Base-by-base conservation (phyloP, 768 basidiomycete genomes). In the Russula ochroleuca region DNA sequence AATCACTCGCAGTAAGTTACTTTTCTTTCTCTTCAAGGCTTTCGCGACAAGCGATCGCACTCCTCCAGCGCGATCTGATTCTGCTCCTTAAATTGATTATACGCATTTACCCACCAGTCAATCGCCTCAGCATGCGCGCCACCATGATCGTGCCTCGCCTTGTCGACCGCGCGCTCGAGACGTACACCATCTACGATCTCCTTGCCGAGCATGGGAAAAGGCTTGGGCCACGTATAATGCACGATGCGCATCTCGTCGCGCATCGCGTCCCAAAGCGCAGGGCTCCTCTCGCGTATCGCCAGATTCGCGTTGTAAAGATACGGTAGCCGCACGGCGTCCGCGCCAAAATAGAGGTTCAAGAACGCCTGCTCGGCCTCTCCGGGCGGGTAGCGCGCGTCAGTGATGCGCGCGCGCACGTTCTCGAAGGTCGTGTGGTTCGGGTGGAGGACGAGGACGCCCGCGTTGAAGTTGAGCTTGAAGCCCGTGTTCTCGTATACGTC, bases 281-380 rank as follows among this genome's bases (percentile, higher is more conserved):
- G 71, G 49, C 70, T 72, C 52, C 72, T 68, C 54, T 66, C 63
- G 68, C 72, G 75, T 66, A 76, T 74, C 3, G 70, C 75, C n/a
- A 77, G 69, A 67, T 76, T 76, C 15, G 69, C 76, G 58, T 76
- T 76, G 68, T 76, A 77, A 38, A 68, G 51, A 61, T 74, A 75
- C 23, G 76, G 76, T 21, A 77, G 71, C 7, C 71, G 70, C 38
- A 74, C 63, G 28, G 62, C 69, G 54, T 75, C 72, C 15, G 70
- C 69, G 52, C 71, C 75, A 54, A 73, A 77, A 66, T 75, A 77
- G 25, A 71, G 61, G 62, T 77, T 77, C 25, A 77, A 67, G 68
- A 81, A 82, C 14, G 78, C 76, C 70, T 79, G 77, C 52, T 78
- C 76, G 2, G 80, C 80, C 53, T 77, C 69, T 35, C 73, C 64